Evolutionary conservation across 129 eudicot genomes (phyloP).

Genomic region (Helichrysum umbraculigerum): DNA sequence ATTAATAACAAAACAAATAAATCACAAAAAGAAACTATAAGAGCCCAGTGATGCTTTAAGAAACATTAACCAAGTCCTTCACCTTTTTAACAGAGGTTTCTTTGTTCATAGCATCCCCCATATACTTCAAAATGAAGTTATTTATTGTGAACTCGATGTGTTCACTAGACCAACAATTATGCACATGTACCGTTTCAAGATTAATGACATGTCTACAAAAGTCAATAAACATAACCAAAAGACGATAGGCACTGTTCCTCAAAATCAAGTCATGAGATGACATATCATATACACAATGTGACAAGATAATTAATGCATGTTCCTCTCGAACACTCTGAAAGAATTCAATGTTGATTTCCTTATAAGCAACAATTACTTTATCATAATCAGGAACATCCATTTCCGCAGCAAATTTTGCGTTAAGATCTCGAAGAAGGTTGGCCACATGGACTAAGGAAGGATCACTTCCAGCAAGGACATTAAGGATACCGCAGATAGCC

Average conservation of each 20-base stretch:
- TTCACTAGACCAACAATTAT: slow-evolving; percentile 46
- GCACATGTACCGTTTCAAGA: slow-evolving; percentile 27
- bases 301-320: slow-evolving; percentile 62
- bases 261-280: slow-evolving; percentile 71
- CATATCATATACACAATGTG: slow-evolving; percentile 84
- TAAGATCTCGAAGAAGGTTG: slow-evolving; percentile 63
- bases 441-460: slow-evolving; percentile 60
- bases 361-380: slow-evolving; percentile 63
- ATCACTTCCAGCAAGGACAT: slow-evolving; percentile 55
- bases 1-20: slow-evolving; percentile 12
- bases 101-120: slow-evolving; percentile 79
- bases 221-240: slow-evolving; percentile 59
- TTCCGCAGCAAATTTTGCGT: slow-evolving; percentile 62
- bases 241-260: slow-evolving; percentile 71
- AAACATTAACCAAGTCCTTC: background rate
- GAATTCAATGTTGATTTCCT: slow-evolving; percentile 48
- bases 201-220: slow-evolving; percentile 48
- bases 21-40: background rate
- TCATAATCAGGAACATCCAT: slow-evolving; percentile 85
- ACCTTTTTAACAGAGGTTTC: slow-evolving; percentile 71
- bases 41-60: background rate
- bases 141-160: slow-evolving; percentile 44
- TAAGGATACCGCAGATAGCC: slow-evolving; percentile 70
- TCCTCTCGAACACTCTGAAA: slow-evolving; percentile 49
- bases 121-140: slow-evolving; percentile 69